Conservation (phyloP, 805 yeast species). For the Starmerella powellii region DNA sequence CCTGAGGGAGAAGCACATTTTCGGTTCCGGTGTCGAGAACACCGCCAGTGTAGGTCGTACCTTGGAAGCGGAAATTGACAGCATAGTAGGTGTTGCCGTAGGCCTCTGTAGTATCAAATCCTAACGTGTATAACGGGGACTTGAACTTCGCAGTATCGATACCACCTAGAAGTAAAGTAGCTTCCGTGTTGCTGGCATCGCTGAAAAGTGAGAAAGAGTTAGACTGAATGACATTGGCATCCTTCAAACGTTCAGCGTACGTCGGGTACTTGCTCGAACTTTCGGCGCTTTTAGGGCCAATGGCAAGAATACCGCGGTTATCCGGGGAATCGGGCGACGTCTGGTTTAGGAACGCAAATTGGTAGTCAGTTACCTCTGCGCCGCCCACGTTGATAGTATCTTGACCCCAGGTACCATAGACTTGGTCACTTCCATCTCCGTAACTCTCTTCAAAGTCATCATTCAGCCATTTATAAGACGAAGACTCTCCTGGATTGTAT, state of each 20-base stretch:
- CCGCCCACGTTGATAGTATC: slow-evolving; percentile 48
- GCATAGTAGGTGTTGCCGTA: slow-evolving; percentile 2
- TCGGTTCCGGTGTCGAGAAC: slow-evolving; percentile 45
- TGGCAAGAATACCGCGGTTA: slow-evolving; percentile 26
- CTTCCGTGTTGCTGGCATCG: slow-evolving; percentile 20
- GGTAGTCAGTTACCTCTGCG: slow-evolving; percentile 38
- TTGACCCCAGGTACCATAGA: slow-evolving; percentile 44
- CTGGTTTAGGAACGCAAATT: slow-evolving; percentile 46
- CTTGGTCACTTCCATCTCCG: slow-evolving; percentile 22
- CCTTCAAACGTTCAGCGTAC: slow-evolving; percentile 25
- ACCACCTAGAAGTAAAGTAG: slow-evolving; percentile 35
- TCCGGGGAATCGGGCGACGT: slow-evolving; percentile 49
- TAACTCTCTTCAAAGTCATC: slow-evolving; percentile 5
- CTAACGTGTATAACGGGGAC: slow-evolving; percentile 29
- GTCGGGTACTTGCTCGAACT: slow-evolving; percentile 19
- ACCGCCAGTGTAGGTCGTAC: slow-evolving; percentile 8
- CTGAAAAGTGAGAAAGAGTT: slow-evolving; percentile 36
- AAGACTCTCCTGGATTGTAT: slow-evolving; percentile 21
- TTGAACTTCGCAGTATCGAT: slow-evolving; percentile 33
- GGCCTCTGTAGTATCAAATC: slow-evolving; percentile 11
- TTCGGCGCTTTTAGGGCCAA: slow-evolving; percentile 27
- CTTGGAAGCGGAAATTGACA: slow-evolving; percentile 6
- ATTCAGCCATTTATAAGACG: slow-evolving; percentile 15
- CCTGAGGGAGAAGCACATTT: slow-evolving; percentile 34
- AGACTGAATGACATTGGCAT: slow-evolving; percentile 31